A percentile compares a stretch with the other conserved stretches of the same genome.
Conservation (phyloP, 2,329 filamentous ascomycete genomes). For the Aspergillus calidoustus region DNA sequence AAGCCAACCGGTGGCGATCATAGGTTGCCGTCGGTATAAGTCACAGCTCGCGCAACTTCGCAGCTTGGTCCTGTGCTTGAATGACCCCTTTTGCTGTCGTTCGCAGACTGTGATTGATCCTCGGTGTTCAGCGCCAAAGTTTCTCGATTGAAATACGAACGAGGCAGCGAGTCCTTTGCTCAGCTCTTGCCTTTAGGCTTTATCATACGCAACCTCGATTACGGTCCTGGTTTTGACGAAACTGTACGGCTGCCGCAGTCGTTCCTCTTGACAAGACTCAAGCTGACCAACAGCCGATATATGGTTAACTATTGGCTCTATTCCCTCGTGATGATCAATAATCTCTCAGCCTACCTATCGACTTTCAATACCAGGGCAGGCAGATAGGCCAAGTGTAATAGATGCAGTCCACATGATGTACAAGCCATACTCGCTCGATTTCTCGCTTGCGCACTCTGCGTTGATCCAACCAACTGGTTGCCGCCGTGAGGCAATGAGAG, state of each 20-base stretch:
- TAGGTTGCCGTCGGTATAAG: conserved; percentile 17
- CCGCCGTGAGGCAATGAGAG: background rate
- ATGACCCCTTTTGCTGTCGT: background rate
- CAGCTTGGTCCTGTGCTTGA: background rate
- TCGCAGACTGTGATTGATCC: conserved; percentile 1
- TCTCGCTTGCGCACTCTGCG: background rate
- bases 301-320: background rate
- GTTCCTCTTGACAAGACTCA: background rate
- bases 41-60: conserved; percentile 17
- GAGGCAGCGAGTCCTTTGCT: background rate
- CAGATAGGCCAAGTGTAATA: background rate
- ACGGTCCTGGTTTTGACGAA: background rate
- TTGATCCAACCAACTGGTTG: background rate
- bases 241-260: background rate
- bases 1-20: conserved; percentile 18
- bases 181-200: conserved; percentile 8
- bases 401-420: conserved; percentile 11
- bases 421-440: conserved; percentile 1
- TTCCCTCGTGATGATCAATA: background rate
- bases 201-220: background rate
- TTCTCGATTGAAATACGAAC: background rate
- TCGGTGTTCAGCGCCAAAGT: background rate
- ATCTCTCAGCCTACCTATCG: background rate
- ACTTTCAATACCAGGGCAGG: background rate
- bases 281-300: background rate